Conservation (phyloP, 768 basidiomycete species). For the Podaxis pistillaris region DNA sequence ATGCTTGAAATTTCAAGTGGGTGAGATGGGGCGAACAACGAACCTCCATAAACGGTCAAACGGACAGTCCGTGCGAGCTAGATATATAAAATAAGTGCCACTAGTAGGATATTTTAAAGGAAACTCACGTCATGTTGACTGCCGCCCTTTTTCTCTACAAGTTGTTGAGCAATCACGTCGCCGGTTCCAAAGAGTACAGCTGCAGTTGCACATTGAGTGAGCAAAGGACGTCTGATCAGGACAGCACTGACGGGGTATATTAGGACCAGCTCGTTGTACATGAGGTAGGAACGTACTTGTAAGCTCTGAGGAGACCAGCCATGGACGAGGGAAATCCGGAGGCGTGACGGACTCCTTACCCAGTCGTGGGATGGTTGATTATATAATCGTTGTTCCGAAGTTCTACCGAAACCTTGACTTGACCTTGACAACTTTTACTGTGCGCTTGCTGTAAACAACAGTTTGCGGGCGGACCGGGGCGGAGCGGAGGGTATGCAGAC, state of each 20-base stretch:
- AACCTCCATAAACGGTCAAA: constrained; percentile 73
- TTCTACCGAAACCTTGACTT: too few relatives aligned
- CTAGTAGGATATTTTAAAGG: not conserved
- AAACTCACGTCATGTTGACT: constrained; percentile 67
- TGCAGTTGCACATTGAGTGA: constrained; percentile 63
- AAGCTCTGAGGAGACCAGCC: constrained; percentile 16
- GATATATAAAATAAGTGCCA: not conserved
- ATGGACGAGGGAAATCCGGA: not conserved
- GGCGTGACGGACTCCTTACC: too few relatives aligned
- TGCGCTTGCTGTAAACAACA: too few relatives aligned
- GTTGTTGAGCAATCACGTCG: constrained; percentile 86
- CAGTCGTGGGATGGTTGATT: too few relatives aligned
- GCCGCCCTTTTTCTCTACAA: constrained; percentile 66
- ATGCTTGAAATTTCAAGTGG: not conserved
- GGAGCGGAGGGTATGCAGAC: too few relatives aligned
- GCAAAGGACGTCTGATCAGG: constrained; percentile 60
- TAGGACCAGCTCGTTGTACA: not conserved
- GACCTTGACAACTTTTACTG: too few relatives aligned
- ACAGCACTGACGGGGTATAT: constrained; percentile 42
- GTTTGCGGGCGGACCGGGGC: too few relatives aligned
- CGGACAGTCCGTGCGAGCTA: constrained; percentile 63
- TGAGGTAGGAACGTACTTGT: constrained; percentile 15
- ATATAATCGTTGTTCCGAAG: too few relatives aligned
- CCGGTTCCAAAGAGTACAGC: constrained; percentile 70
- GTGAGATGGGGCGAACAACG: constrained; percentile 12